Base-by-base conservation (phyloP, 306 rosid genomes). In the Oxytropis ochrocephala region DNA sequence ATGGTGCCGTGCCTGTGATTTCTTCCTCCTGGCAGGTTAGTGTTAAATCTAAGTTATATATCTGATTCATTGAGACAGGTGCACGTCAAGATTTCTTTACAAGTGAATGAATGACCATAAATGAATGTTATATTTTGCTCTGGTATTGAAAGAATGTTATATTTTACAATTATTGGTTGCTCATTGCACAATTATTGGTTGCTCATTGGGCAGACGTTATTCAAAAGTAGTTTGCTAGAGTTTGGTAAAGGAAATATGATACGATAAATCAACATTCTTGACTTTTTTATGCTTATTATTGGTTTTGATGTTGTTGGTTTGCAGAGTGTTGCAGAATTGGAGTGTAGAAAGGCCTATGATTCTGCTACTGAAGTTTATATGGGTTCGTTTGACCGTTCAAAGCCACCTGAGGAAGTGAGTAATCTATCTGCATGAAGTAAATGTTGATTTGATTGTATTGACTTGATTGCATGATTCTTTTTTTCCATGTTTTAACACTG, bases 21-120 rank as follows among this genome's bases (percentile, higher is more conserved):
- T 80, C 94, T 66, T 95, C 97, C 70, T 91, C 99, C 16, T 95
- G 99, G 99, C 97, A 95, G 99, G 99, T 89, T 61, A 46, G 79
- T 83, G 6, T 59, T 51, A n/a, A 27, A 16, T 27, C 51, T 39
- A 13, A 57, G 21, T 58, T 52, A 46, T 42, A 13, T 4, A 55
- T 60, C 39, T 55, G 48, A 41, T 32, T 68, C 64, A 27, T 41
- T 5, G 58, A 42, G 58, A 46, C 27, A 14, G 55, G 29, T 50
- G 14, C 5, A 4, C 4, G 21, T 35, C 30, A 60, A 19, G 14
- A 64, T 43, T 44, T 73, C 58, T 18, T 38, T 24, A 58, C 46
- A 16, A 35, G 14, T 58, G 10, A 36, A 36, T 11, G 11, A 18
- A 27, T 61, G 6, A 61, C 16, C 11, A 18, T 38, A 57, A 33